Evolutionary conservation across 2,329 filamentous ascomycete species (phyloP).

Genomic region (Pseudovirgaria hyperparasitica): DNA sequence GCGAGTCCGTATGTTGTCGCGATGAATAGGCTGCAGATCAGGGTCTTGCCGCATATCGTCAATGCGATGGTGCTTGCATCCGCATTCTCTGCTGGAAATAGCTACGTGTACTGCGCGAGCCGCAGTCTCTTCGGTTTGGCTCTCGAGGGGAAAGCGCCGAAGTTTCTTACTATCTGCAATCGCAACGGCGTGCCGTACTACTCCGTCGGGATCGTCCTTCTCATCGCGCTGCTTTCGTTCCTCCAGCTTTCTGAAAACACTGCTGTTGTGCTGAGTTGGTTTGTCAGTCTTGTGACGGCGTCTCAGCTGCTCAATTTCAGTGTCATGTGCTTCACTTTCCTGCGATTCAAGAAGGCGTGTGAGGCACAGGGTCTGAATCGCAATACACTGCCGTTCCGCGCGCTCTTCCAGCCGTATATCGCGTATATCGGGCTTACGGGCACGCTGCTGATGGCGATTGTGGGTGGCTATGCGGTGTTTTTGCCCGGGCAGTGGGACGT

Average conservation of each 20-base stretch:
- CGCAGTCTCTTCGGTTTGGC: constrained; percentile 42
- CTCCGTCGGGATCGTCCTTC: constrained; percentile 53
- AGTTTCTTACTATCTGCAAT: constrained; percentile 43
- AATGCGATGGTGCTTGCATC: constrained; percentile 45
- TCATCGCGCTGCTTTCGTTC: constrained; percentile 59
- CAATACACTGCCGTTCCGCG: constrained; percentile 56
- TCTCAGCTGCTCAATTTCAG: constrained; percentile 41
- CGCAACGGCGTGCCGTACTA: constrained; percentile 62
- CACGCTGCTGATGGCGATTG: constrained; percentile 59
- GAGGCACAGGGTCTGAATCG: constrained; percentile 56
- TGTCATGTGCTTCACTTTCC: constrained; percentile 54
- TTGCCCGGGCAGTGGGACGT: constrained; percentile 55
- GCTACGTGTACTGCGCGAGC: constrained; percentile 42
- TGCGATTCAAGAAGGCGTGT: constrained; percentile 59
- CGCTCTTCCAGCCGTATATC: constrained; percentile 56
- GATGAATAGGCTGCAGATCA: constrained; percentile 42
- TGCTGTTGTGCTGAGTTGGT: constrained; percentile 60
- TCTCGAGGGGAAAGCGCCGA: constrained; percentile 41
- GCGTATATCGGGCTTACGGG: constrained; percentile 53
- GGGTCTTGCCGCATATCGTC: constrained; percentile 44
- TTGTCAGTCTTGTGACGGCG: constrained; percentile 60
- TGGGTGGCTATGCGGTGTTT: constrained; percentile 67
- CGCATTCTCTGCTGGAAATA: constrained; percentile 44
- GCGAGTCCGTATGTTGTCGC: constrained; percentile 52
- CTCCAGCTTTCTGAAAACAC: constrained; percentile 58